Conservation (phyloP, 148 eudicot species). For the Chenopodium formosanum region DNA sequence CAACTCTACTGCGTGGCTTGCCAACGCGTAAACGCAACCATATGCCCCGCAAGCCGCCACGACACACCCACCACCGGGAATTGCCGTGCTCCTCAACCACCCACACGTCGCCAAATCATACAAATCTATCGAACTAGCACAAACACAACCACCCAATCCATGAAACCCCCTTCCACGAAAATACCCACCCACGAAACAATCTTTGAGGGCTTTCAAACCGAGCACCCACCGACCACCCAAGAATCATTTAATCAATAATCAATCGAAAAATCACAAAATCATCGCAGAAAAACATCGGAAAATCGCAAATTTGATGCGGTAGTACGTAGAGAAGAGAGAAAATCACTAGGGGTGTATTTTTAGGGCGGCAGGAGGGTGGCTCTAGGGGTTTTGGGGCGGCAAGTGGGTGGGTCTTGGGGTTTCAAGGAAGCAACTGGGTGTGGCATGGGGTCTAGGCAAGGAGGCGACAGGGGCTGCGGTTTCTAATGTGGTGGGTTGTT, state of each 20-base stretch:
- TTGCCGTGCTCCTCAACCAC: constrained; percentile 59
- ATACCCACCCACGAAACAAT: no score
- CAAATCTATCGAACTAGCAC: constrained; percentile 74
- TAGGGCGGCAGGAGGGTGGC: no score
- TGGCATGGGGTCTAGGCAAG: no score
- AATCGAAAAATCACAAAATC: neutral
- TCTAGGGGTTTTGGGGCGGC: no score
- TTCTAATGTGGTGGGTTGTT: no score
- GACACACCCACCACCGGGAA: constrained; percentile 88
- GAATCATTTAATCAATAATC: no score
- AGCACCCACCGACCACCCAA: neutral
- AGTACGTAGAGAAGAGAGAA: neutral
- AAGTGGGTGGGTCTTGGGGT: no score
- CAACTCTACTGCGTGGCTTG: constrained; percentile 79
- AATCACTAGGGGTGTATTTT: no score
- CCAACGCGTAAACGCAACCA: constrained; percentile 49
- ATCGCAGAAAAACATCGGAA: neutral
- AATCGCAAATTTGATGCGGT: neutral
- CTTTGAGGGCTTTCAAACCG: no score
- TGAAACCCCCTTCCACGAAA: no score
- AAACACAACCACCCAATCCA: constrained; percentile 19
- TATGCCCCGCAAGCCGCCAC: constrained; percentile 75
- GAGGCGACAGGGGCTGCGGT: no score
- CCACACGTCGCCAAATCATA: constrained; percentile 49
- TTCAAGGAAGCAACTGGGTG: no score